Conservation (phyloP, 108 stramenopile genomes). For the Mediolabrus comicus region DNA sequence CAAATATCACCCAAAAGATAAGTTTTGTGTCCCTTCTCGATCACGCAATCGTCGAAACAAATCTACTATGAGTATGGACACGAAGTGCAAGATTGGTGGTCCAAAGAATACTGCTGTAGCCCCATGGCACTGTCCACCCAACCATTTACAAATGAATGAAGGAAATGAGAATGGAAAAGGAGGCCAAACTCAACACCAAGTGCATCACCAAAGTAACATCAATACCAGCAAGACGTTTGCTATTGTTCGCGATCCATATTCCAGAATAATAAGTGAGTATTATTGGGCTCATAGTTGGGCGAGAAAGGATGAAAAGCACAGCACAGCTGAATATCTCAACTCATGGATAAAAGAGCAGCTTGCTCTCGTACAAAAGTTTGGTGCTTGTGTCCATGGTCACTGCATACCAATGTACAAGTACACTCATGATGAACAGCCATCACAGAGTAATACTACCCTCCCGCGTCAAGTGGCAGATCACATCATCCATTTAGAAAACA, state of each 20-base stretch:
- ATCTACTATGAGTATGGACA: too few relatives aligned
- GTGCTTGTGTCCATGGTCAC: neutral
- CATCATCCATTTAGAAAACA: slow-evolving; percentile 5
- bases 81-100: too few relatives aligned
- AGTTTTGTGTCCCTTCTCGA: too few relatives aligned
- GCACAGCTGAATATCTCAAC: neutral
- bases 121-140: slow-evolving; percentile 8
- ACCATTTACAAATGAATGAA: too few relatives aligned
- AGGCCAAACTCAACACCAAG: neutral
- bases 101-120: neutral
- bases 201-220: too few relatives aligned
- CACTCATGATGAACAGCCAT: neutral
- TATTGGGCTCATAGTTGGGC: too few relatives aligned
- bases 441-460: too few relatives aligned
- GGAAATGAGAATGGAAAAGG: neutral
- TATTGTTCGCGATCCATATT: slow-evolving; percentile 16
- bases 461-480: slow-evolving; percentile 5
- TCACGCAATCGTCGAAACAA: too few relatives aligned
- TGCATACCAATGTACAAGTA: neutral
- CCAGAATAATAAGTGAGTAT: slow-evolving; percentile 6
- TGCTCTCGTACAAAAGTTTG: neutral
- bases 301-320: neutral
- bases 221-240: slow-evolving; percentile 20
- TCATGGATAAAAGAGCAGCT: neutral
- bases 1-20: slow-evolving; percentile 4